A percentile compares a stretch with the other conserved stretches of the same genome.
phyloP scores from a whole-genome alignment of 306 rosid genomes.

The Alnus rubra region DNA sequence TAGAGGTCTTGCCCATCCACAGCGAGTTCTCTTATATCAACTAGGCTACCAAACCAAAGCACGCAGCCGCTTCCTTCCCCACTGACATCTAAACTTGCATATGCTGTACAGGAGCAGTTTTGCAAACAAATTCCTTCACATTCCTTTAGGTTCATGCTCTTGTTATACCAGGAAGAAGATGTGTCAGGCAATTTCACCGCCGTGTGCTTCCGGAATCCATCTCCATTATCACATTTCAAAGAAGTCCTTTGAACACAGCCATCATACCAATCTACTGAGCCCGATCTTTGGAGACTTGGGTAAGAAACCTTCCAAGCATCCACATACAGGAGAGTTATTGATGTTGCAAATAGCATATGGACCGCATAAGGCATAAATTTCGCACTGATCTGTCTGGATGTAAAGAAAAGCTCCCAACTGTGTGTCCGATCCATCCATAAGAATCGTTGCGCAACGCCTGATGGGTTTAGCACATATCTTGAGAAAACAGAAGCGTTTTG shows the following conservation, averaged over 20 bases:
- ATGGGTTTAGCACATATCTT: slow-evolving; percentile 1
- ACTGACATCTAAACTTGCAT: slow-evolving; percentile 22
- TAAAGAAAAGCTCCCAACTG: slow-evolving; percentile 10
- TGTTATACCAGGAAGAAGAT: slow-evolving; percentile 34
- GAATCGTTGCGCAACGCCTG: slow-evolving; percentile 21
- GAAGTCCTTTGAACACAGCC: slow-evolving; percentile 30
- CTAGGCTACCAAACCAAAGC: slow-evolving; percentile 30
- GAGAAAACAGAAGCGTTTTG: slow-evolving; percentile 12
- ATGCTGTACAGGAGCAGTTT: slow-evolving; percentile 40
- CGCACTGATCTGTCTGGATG: slow-evolving; percentile 22
- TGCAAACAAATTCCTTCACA: slow-evolving; percentile 32
- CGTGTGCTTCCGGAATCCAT: slow-evolving; percentile 11
- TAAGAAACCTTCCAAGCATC: slow-evolving; percentile 27
- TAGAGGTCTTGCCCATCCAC: slow-evolving; percentile 38
- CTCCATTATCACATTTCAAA: slow-evolving; percentile 17
- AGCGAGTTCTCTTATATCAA: slow-evolving; percentile 30
- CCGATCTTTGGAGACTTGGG: background rate
- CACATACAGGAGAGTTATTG: slow-evolving; percentile 12
- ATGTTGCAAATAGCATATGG: slow-evolving; percentile 23
- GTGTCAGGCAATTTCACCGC: slow-evolving; percentile 36
- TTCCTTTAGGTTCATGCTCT: slow-evolving; percentile 21
- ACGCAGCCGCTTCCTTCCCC: slow-evolving; percentile 41
- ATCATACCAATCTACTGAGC: slow-evolving; percentile 14
- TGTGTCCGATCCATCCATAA: slow-evolving; percentile 21
- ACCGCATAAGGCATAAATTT: slow-evolving; percentile 31